These are phyloP conservation scores for Schizochytrium sp. DNA, from an alignment of 108 stramenopile species.

Conservation along the genomic window DNA sequence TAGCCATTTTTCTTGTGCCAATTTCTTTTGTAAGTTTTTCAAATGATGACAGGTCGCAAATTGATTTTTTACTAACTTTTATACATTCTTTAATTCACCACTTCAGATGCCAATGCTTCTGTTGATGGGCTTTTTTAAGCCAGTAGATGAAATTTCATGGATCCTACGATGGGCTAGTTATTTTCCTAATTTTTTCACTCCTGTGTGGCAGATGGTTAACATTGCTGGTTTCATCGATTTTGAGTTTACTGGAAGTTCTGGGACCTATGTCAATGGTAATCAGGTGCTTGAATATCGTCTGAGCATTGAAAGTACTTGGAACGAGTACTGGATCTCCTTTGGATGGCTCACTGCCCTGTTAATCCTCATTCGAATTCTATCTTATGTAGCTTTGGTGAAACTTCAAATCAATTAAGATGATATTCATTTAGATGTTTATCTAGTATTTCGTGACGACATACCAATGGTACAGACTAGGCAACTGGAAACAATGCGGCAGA, in stretches of 20 bases:
- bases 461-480: too few species aligned
- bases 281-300: neutral
- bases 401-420: neutral
- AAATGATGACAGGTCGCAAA: neutral
- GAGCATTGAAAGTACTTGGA: neutral
- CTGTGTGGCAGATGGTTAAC: slow-evolving; percentile 22
- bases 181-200: slow-evolving; percentile 19
- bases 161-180: slow-evolving; percentile 37
- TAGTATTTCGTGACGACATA: too few species aligned
- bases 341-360: neutral
- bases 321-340: neutral
- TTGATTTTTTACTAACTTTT: neutral
- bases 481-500: too few species aligned
- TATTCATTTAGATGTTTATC: too few species aligned
- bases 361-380: neutral
- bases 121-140: slow-evolving; percentile 26
- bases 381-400: neutral
- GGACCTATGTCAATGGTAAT: neutral
- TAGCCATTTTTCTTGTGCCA: neutral
- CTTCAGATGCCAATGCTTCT: neutral
- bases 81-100: neutral
- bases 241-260: neutral
- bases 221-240: slow-evolving; percentile 29
- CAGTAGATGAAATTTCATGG: slow-evolving; percentile 4
- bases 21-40: slow-evolving; percentile 8